Evolutionary conservation across 2,329 filamentous ascomycete genomes (phyloP).

Genomic region (Scytalidium sp.): DNA sequence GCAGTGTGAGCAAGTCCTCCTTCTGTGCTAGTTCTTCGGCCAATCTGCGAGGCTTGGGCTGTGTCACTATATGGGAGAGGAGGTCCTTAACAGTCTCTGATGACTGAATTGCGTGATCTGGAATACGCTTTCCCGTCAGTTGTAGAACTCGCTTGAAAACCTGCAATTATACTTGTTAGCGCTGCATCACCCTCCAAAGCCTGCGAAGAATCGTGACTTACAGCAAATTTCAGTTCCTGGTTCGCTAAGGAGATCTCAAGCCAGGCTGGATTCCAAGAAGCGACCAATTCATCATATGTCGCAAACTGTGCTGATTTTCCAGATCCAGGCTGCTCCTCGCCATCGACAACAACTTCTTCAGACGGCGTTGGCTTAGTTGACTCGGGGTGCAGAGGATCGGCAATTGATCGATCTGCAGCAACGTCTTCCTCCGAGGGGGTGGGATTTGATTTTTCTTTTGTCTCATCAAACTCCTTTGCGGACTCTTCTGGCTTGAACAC

Average conservation of each 20-base stretch:
- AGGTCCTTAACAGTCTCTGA: constrained; percentile 53
- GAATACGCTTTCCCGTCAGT: constrained; percentile 72
- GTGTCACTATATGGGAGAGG: constrained; percentile 49
- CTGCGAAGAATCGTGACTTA: constrained; percentile 42
- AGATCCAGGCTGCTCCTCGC: background rate
- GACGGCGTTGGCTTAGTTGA: constrained; percentile 18
- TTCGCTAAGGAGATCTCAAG: constrained; percentile 55
- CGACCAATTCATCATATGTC: constrained; percentile 27
- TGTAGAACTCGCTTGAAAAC: constrained; percentile 78
- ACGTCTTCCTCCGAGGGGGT: constrained; percentile 25
- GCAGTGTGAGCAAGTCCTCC: constrained; percentile 46
- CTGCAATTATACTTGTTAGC: constrained; percentile 41
- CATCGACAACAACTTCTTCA: constrained; percentile 22
- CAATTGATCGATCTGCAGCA: constrained; percentile 19
- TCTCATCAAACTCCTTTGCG: constrained; percentile 14
- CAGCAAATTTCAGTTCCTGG: constrained; percentile 66
- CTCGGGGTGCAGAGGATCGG: constrained; percentile 18
- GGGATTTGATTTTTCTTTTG: constrained; percentile 14
- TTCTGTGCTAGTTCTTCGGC: constrained; percentile 51
- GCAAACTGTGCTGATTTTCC: constrained; percentile 12
- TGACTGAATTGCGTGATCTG: constrained; percentile 64
- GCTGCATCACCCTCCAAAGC: background rate
- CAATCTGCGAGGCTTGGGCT: constrained; percentile 59
- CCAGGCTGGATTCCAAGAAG: constrained; percentile 54
- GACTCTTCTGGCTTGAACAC: constrained; percentile 9